Percentiles rank a stretch among this genome's conserved stretches.
These are phyloP conservation scores for Emericellopsis atlantica DNA, from an alignment of 2,329 filamentous ascomycete species.

Conservation along the genomic window DNA sequence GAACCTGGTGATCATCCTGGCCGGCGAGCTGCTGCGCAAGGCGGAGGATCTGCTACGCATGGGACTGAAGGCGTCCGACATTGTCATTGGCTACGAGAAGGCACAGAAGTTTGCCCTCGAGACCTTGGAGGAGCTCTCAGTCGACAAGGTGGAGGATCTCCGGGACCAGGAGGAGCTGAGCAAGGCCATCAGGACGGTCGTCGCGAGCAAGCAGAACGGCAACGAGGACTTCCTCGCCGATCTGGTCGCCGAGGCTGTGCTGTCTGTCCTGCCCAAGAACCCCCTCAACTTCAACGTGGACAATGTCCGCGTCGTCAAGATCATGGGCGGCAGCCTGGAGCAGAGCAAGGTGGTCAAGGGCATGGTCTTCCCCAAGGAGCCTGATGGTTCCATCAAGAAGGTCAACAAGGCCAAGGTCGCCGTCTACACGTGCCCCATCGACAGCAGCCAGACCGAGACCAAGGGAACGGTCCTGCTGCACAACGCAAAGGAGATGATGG, in stretches of 20 bases:
- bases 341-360: conserved; percentile 92
- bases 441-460: conserved; percentile 92
- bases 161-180: conserved; percentile 70
- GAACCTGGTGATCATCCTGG: conserved; percentile 91
- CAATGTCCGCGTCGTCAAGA: conserved; percentile 98
- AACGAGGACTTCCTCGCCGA: conserved; percentile 79
- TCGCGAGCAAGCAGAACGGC: conserved; percentile 93
- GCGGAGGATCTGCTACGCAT: conserved; percentile 92
- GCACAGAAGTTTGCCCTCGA: conserved; percentile 82
- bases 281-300: conserved; percentile 95
- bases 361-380: conserved; percentile 96
- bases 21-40: conserved; percentile 91
- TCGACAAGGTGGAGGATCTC: conserved; percentile 83
- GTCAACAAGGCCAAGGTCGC: conserved; percentile 87
- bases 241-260: conserved; percentile 73
- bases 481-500: conserved; percentile 96
- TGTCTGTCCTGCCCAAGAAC: conserved; percentile 91
- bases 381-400: conserved; percentile 87
- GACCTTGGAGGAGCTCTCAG: conserved; percentile 72
- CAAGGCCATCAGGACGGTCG: conserved; percentile 91
- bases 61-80: conserved; percentile 97
- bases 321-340: conserved; percentile 93
- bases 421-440: conserved; percentile 92
- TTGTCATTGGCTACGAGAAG: conserved; percentile 90
- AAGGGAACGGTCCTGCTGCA: conserved; percentile 96